Conservation (phyloP, 75 land plant genomes). For the Picea glauca region DNA sequence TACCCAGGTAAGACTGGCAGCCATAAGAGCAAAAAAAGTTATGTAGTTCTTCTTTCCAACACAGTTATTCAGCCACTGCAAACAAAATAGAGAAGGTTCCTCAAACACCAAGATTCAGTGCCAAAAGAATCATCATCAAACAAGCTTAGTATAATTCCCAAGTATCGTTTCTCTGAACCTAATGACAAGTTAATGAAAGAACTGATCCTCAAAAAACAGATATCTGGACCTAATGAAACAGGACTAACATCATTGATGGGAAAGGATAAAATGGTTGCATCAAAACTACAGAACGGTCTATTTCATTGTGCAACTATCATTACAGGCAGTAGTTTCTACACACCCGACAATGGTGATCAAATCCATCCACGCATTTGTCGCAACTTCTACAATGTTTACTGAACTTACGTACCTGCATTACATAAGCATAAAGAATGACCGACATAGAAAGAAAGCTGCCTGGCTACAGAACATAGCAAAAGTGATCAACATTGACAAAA, state of each 20-base stretch:
- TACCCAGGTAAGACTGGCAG: slow-evolving; percentile 84
- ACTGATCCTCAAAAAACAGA: background rate
- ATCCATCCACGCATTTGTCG: slow-evolving; percentile 99
- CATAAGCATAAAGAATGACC: background rate
- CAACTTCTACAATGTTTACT: slow-evolving; percentile 99
- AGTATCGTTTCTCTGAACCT: background rate
- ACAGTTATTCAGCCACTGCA: slow-evolving; percentile 97
- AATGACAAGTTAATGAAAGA: background rate
- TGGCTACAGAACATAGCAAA: background rate
- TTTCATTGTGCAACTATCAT: background rate
- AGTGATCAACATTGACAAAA: background rate
- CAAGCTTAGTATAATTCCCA: background rate
- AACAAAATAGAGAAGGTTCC: background rate
- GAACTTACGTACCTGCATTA: slow-evolving; percentile 77
- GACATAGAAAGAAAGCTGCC: background rate
- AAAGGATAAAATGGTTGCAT: background rate
- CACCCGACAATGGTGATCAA: slow-evolving; percentile 99
- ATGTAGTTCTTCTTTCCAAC: slow-evolving; percentile 92
- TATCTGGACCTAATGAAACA: background rate
- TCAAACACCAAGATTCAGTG: background rate
- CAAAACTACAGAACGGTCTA: background rate
- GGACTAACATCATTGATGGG: background rate
- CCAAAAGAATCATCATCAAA: background rate
- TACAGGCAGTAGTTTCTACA: slow-evolving; percentile 7
- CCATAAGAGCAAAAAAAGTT: slow-evolving; percentile 89